A percentile compares a stretch with the other conserved stretches of the same genome.
Conservation (phyloP, 2,329 filamentous ascomycete genomes). For the Beauveria bassiana region DNA sequence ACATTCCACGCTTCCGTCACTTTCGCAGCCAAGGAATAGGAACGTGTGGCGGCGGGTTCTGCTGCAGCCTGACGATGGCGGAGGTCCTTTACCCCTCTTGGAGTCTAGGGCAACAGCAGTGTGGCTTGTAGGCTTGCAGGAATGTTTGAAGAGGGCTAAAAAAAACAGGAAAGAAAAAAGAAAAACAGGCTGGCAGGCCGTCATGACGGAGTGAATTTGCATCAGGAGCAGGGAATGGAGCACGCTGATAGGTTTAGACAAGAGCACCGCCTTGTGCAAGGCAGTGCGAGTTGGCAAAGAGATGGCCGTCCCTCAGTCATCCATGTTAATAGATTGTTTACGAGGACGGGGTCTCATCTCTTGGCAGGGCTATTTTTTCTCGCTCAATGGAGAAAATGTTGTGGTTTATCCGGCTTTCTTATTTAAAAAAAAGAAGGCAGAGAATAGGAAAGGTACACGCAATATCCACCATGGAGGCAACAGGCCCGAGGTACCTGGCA, state of each 20-base stretch:
- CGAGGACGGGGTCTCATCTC: neutral
- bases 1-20: too few relatives aligned
- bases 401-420: neutral
- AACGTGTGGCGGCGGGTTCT: neutral
- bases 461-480: neutral
- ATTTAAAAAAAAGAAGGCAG: neutral
- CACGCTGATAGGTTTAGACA: too few relatives aligned
- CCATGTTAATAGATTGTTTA: neutral
- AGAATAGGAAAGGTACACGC: neutral
- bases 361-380: neutral
- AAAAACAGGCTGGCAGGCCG: too few relatives aligned
- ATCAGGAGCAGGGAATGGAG: too few relatives aligned
- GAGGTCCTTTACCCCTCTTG: too few relatives aligned
- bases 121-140: neutral
- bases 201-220: too few relatives aligned
- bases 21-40: neutral
- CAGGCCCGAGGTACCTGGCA: neutral
- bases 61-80: too few relatives aligned
- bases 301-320: neutral
- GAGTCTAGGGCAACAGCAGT: too few relatives aligned
- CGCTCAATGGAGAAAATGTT: neutral
- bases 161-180: too few relatives aligned
- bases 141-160: too few relatives aligned
- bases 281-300: too few relatives aligned
- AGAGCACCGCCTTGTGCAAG: too few relatives aligned